Evolutionary conservation across 768 basidiomycete species (phyloP).

Genomic region (Imleria badia): DNA sequence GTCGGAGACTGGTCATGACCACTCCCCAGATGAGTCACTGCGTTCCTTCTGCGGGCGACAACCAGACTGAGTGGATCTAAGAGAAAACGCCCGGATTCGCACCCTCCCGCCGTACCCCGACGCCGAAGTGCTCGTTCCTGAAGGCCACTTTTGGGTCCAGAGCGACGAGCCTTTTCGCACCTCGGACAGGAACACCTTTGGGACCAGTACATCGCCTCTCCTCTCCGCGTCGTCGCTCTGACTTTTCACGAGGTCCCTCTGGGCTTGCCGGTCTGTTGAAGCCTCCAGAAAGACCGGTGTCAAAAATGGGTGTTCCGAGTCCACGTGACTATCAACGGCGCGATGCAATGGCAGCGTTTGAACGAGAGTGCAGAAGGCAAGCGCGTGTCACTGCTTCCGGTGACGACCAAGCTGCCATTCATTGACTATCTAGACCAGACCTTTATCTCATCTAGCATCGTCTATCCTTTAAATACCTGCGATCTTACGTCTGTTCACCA

Average conservation of each 20-base stretch:
- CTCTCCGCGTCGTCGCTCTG: not conserved
- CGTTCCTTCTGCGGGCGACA: no score
- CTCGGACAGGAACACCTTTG: slow-evolving; percentile 71
- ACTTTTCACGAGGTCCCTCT: slow-evolving; percentile 38
- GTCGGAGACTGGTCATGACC: no score
- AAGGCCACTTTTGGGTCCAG: slow-evolving; percentile 75
- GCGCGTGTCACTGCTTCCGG: slow-evolving; percentile 16
- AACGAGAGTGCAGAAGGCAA: slow-evolving; percentile 28
- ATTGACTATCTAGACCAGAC: slow-evolving; percentile 2
- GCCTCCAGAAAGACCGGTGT: slow-evolving; percentile 19
- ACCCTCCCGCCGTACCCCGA: slow-evolving; percentile 71
- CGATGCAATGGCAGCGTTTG: slow-evolving; percentile 30
- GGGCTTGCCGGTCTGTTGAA: slow-evolving; percentile 42
- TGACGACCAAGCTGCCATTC: not conserved
- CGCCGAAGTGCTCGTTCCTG: slow-evolving; percentile 50
- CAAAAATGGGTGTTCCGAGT: slow-evolving; percentile 16
- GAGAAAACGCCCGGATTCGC: no score
- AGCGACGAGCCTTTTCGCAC: slow-evolving; percentile 44
- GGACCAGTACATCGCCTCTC: slow-evolving; percentile 50
- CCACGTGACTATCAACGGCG: slow-evolving; percentile 27
- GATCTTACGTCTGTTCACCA: not conserved
- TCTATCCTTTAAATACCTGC: no score
- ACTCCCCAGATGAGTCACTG: no score
- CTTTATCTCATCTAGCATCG: not conserved
- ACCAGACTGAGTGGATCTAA: no score